phyloP scores from a whole-genome alignment of 2,329 filamentous ascomycete species.

The Penicillium occitanis region DNA sequence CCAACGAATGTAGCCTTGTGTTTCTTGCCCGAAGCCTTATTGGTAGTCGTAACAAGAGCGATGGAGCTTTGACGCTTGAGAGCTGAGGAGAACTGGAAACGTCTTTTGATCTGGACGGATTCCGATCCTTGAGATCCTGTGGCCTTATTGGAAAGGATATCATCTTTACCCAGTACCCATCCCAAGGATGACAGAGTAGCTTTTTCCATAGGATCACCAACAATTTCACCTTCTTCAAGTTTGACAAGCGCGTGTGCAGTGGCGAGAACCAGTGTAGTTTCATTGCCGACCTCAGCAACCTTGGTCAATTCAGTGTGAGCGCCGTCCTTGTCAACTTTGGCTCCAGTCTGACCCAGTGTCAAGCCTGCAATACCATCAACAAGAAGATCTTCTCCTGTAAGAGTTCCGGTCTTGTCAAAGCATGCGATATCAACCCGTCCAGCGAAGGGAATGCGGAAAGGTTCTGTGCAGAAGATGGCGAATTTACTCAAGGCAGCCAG shows the following conservation, averaged over 20 bases:
- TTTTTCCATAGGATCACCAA: conserved; percentile 99
- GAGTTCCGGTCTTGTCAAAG: conserved; percentile 97
- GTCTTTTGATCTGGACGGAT: conserved; percentile 87
- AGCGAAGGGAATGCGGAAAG: conserved; percentile 95
- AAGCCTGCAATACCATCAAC: conserved; percentile 96
- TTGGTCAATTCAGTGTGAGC: conserved; percentile 76
- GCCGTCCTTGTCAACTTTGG: conserved; percentile 71
- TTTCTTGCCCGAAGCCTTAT: conserved; percentile 72
- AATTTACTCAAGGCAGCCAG: conserved; percentile 90
- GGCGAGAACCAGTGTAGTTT: conserved; percentile 89
- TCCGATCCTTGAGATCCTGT: conserved; percentile 55
- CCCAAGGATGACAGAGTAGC: conserved; percentile 85
- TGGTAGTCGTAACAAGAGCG: conserved; percentile 72
- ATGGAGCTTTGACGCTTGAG: conserved; percentile 95
- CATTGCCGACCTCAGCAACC: conserved; percentile 67
- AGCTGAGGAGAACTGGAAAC: conserved; percentile 97
- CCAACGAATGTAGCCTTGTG: conserved; percentile 84
- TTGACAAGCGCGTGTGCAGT: conserved; percentile 95
- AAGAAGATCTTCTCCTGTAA: conserved; percentile 94
- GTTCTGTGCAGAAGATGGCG: conserved; percentile 98
- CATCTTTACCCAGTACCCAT: conserved; percentile 89
- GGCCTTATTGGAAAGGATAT: conserved; percentile 70
- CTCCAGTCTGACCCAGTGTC: conserved; percentile 66
- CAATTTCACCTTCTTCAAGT: conserved; percentile 93
- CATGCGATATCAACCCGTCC: conserved; percentile 94